These are phyloP conservation scores for Clonostachys sp. DNA, from an alignment of 2,329 filamentous ascomycete genomes.

Conservation along the genomic window DNA sequence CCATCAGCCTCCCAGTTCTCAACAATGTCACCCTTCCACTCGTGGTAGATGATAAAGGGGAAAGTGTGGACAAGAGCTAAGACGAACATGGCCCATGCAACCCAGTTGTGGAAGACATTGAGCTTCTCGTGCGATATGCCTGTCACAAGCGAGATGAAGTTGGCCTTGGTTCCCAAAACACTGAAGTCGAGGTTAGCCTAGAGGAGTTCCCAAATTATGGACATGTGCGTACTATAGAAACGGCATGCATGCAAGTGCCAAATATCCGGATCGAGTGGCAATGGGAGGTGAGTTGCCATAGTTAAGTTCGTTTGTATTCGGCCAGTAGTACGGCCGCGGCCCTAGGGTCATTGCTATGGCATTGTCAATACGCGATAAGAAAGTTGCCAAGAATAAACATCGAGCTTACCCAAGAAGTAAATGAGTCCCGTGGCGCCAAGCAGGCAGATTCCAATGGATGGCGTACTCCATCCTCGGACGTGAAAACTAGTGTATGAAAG, in stretches of 20 bases:
- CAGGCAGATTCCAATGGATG: slow-evolving; percentile 35
- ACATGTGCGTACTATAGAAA: slow-evolving; percentile 34
- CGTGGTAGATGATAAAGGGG: slow-evolving; percentile 51
- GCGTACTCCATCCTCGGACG: slow-evolving; percentile 25
- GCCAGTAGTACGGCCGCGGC: slow-evolving; percentile 53
- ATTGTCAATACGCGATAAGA: not conserved
- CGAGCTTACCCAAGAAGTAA: slow-evolving; percentile 35
- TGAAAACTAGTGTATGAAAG: slow-evolving; percentile 1
- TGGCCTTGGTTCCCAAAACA: slow-evolving; percentile 47
- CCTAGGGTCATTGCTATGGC: slow-evolving; percentile 34
- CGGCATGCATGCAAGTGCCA: slow-evolving; percentile 44
- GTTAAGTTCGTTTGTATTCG: slow-evolving; percentile 23
- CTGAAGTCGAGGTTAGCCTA: not conserved
- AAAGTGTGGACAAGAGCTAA: slow-evolving; percentile 55
- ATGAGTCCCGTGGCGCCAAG: slow-evolving; percentile 30
- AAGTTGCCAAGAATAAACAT: slow-evolving; percentile 5
- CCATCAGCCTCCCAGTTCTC: slow-evolving; percentile 35
- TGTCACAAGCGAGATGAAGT: slow-evolving; percentile 47
- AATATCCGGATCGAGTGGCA: slow-evolving; percentile 45
- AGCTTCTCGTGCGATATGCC: slow-evolving; percentile 54
- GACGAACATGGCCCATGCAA: slow-evolving; percentile 50
- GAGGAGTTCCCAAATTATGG: too few relatives aligned
- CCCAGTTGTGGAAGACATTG: slow-evolving; percentile 51
- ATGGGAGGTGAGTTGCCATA: slow-evolving; percentile 49
- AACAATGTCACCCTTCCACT: slow-evolving; percentile 41